Evolutionary conservation across 2,329 filamentous ascomycete species (phyloP), one percentile per base, ranked within the genome.

Genomic region (Colletotrichum sojae): DNA sequence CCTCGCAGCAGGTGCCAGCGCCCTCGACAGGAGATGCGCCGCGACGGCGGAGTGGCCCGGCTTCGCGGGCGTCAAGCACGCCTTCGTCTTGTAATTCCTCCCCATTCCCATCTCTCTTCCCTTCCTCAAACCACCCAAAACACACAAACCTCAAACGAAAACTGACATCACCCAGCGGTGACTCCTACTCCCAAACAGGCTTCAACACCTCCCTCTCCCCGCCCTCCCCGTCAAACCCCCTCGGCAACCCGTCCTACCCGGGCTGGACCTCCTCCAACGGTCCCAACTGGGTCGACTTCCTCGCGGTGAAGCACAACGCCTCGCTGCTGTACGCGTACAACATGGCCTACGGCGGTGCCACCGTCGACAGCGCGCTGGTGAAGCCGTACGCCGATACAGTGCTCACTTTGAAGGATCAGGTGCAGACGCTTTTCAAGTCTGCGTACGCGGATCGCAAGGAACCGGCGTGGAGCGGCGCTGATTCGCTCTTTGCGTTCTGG

Each of bases 171-270:
- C 51, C 10, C 56, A 78, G 77, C 36, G 77, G 77, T n/a, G 77
- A 78, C 62, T 78, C 77, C 6, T 78, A 78, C 54, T 76, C 76
- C 3, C 75, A 78, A 25, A 78, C 77, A 0, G 85, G 86, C 9
- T 92, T 92, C 77, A 79, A 89, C 67, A 79, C 85, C 49, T 83
- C 78, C 12, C 80, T 82, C 22, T 77, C 82, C 0, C 83, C 88
- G 45, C 89, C 90, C 1, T 85, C 82, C 8, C 71, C 81, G 2
- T 76, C 80, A 1, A 90, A 90, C 71, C 89, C 89, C 0, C 81
- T 92, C 52, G 90, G 90, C 0, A 92, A 92, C 73, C 90, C 90
- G 0, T 71, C 80, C 0, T 88, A 86, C 70, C 86, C 84, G 0
- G 83, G 85, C 22, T 84, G 77, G 71, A 87, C 86, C 22, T 82